Base-by-base conservation (phyloP, 164 flowering plant genomes). In the Stephania cephalantha region DNA sequence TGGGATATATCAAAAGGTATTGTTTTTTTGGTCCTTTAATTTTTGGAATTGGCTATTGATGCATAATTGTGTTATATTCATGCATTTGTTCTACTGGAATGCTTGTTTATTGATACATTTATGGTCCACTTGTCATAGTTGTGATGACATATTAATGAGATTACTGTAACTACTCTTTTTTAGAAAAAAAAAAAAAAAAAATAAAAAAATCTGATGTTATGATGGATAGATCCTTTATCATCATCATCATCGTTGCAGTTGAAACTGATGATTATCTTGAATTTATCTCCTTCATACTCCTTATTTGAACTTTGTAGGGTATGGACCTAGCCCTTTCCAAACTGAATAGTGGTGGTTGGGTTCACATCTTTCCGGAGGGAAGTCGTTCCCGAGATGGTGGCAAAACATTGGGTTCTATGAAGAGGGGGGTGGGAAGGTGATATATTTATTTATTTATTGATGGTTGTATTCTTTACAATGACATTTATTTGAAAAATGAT, bases 351-450 rank as follows among this genome's bases (percentile, higher is more conserved):
- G 99, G 99, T 72, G 95, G 91, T 9, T 95, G 99, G 99, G 97
- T 95, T 75, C 99, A 95, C 79, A 92, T 95, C 78, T 95, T 95
- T 69, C 99, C 98, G 6, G 99, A 95, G 85, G 99, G 99, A 35
- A 89, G 93, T 77, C 97, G 99, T 50, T 93, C 99, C 74, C 90
- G 96, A 74, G 98, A 95, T 86, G 99, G 99, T 80, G 99, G 99
- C 12, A 92, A 78, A 84, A 91, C 95, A 35, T 73, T 95, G 78
- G 90, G 95, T 1, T 85, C 93, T 78, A 77, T 91, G 64, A 95
- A 95, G 82, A 89, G 92, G 84, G 99, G 99, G 46, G 90, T 95
- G 75, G 98, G 96, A 73, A 93, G 99, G 99, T 93, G 64, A 76
- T 83, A 42, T 35, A 67, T 53, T 53, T 30, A 25, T 70, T 30